Percentiles rank a stretch among this genome's conserved stretches.
These are phyloP conservation scores for Phaeolepiota aurea DNA, from an alignment of 768 basidiomycete species.

Conservation along the genomic window DNA sequence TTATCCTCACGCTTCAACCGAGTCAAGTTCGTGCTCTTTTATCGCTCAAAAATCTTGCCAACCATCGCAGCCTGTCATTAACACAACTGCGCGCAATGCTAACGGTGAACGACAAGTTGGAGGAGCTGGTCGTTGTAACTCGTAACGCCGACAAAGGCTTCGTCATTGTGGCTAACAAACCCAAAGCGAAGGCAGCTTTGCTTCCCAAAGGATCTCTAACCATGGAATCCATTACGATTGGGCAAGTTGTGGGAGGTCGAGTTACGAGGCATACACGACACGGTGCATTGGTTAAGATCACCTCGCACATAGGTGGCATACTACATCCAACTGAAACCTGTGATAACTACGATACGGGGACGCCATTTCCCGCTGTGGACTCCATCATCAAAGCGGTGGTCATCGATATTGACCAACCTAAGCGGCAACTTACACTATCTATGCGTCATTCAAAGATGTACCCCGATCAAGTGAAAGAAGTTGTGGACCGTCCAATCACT, in stretches of 20 bases:
- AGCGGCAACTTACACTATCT: constrained; percentile 70
- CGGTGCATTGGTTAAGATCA: constrained; percentile 74
- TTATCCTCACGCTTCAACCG: constrained; percentile 64
- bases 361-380: constrained; percentile 51
- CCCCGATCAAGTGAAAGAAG: constrained; percentile 34
- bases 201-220: constrained; percentile 44
- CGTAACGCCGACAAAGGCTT: constrained; percentile 81
- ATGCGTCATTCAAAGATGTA: constrained; percentile 67
- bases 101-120: constrained; percentile 60
- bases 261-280: constrained; percentile 64
- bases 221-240: constrained; percentile 58
- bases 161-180: constrained; percentile 75
- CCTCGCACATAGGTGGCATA: constrained; percentile 61
- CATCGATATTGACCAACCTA: constrained; percentile 55
- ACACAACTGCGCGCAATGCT: constrained; percentile 57
- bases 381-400: constrained; percentile 66
- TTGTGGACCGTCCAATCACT: constrained; percentile 67
- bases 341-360: constrained; percentile 66
- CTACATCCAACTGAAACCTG: constrained; percentile 75
- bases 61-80: constrained; percentile 57
- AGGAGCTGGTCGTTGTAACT: constrained; percentile 81
- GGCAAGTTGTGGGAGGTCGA: constrained; percentile 75
- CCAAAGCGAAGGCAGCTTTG: constrained; percentile 43
- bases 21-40: constrained; percentile 69
- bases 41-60: constrained; percentile 84